Percentiles rank a stretch among this genome's conserved stretches.
Evolutionary conservation across 2,329 filamentous ascomycete species (phyloP).

Genomic region (Sarocladium kiliense): DNA sequence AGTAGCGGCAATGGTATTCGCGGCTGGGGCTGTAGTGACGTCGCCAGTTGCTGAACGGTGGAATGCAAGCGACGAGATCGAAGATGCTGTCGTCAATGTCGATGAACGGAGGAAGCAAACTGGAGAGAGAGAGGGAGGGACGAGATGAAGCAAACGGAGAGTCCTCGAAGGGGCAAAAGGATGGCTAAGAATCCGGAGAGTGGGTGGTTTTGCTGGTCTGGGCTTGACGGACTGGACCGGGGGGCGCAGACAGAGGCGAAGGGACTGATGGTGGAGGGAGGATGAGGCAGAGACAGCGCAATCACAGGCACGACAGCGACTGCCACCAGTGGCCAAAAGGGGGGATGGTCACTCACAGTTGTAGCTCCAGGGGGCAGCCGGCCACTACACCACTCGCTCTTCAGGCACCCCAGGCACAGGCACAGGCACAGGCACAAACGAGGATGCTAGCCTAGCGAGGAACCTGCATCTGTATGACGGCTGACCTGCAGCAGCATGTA

Average conservation of each 20-base stretch:
- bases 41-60: neutral
- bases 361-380: too few relatives aligned
- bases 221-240: neutral
- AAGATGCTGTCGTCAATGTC: neutral
- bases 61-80: constrained; percentile 4
- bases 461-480: neutral
- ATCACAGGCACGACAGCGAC: neutral
- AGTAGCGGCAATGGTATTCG: neutral
- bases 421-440: too few relatives aligned
- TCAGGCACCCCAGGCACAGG: too few relatives aligned
- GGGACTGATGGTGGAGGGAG: neutral
- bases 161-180: constrained; percentile 4
- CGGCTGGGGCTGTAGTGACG: neutral
- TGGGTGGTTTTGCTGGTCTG: constrained; percentile 4
- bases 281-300: constrained; percentile 1
- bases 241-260: neutral
- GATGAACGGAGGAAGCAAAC: neutral
- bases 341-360: too few relatives aligned
- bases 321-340: neutral
- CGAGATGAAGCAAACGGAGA: constrained; percentile 3
- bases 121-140: neutral
- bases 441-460: too few relatives aligned
- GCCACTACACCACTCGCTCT: neutral
- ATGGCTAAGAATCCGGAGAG: constrained; percentile 5
- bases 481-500: neutral